phyloP scores from a whole-genome alignment of 441 rosid species.

The Macaranga tanarius region DNA sequence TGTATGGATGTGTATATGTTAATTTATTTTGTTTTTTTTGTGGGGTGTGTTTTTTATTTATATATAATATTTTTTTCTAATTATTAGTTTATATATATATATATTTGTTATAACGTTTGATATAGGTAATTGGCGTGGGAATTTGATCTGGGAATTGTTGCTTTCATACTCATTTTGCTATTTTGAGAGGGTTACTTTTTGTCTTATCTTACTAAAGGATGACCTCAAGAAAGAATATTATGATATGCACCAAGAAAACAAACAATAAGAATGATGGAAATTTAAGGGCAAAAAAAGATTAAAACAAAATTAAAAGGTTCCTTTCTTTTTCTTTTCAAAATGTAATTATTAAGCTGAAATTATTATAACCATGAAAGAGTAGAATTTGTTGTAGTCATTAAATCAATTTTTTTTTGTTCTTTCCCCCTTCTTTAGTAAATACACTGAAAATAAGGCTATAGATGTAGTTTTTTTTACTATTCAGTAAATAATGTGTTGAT shows the following conservation, averaged over 20 bases:
- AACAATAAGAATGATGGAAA: not conserved
- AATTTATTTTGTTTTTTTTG: constrained; percentile 14
- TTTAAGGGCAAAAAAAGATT: no score
- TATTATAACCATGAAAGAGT: not conserved
- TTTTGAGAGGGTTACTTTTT: constrained; percentile 17
- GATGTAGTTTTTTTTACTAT: no score
- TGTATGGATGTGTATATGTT: constrained; percentile 10
- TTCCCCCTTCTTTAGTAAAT: no score
- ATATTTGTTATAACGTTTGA: constrained; percentile 30
- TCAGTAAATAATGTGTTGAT: no score
- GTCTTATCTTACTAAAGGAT: constrained; percentile 12
- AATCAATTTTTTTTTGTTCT: no score
- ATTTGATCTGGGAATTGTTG: constrained; percentile 22
- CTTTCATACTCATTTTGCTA: constrained; percentile 20
- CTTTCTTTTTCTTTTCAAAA: no score
- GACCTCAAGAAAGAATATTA: constrained; percentile 26
- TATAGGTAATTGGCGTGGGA: constrained; percentile 23
- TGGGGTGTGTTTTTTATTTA: not conserved
- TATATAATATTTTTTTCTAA: no score
- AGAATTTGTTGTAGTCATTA: not conserved
- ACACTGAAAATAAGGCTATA: no score
- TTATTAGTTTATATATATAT: no score
- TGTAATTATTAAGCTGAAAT: no score
- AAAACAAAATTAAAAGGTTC: not conserved
- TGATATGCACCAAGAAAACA: constrained; percentile 7